A percentile compares a stretch with the other conserved stretches of the same genome.
Conservation (phyloP, 1,139 yeast species). For the Nematodospora anomalae region DNA sequence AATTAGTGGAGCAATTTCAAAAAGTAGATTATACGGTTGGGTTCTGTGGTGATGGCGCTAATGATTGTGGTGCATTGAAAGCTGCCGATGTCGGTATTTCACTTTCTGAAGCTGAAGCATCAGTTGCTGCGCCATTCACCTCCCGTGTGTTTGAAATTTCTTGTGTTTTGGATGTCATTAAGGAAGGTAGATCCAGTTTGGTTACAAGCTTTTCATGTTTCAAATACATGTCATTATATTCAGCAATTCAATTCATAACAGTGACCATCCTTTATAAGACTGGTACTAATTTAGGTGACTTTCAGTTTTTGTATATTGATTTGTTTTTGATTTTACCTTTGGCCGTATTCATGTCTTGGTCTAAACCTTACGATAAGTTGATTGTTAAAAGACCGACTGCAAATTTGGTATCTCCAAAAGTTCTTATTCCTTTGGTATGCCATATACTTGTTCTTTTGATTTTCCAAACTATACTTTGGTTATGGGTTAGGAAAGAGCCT, state of each 20-base stretch:
- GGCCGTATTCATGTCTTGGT: constrained; percentile 98
- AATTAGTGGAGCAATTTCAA: constrained; percentile 84
- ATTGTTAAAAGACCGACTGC: constrained; percentile 86
- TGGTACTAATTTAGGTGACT: constrained; percentile 96
- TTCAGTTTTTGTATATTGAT: constrained; percentile 93
- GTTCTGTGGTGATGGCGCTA: constrained; percentile 97
- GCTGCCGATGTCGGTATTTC: constrained; percentile 98
- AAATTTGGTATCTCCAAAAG: constrained; percentile 84
- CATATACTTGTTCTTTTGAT: constrained; percentile 61
- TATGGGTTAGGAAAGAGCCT: constrained; percentile 50
- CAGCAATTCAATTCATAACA: constrained; percentile 92
- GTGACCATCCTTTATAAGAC: constrained; percentile 81
- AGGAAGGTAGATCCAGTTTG: constrained; percentile 91
- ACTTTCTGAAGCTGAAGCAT: constrained; percentile 94
- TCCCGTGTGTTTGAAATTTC: constrained; percentile 86
- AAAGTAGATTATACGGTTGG: constrained; percentile 88
- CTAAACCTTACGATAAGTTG: constrained; percentile 67
- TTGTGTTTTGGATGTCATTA: constrained; percentile 86
- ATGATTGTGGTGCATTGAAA: constrained; percentile 96
- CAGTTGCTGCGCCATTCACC: constrained; percentile 98
- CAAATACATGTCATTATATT: constrained; percentile 95
- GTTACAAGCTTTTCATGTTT: constrained; percentile 96
- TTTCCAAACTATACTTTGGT: constrained; percentile 74
- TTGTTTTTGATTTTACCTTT: constrained; percentile 85
- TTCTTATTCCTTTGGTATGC: constrained; percentile 75